phyloP scores from a whole-genome alignment of 768 basidiomycete genomes.

The Suillus fuscotomentosus region DNA sequence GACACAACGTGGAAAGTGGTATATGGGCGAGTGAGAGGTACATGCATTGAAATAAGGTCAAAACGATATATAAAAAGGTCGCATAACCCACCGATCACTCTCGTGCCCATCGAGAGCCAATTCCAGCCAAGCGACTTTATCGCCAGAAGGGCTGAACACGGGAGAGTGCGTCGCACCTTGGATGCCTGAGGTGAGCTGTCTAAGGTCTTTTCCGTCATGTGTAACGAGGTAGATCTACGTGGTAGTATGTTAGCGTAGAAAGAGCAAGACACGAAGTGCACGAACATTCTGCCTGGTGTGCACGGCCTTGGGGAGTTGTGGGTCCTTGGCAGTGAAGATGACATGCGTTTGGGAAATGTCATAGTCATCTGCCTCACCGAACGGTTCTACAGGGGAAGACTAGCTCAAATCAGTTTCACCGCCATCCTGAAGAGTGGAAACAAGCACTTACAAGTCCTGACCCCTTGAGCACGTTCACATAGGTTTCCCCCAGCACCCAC shows the following conservation, averaged over 20 bases:
- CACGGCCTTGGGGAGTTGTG: slow-evolving; percentile 68
- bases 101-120: slow-evolving; percentile 88
- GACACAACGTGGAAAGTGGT: not conserved
- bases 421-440: no score
- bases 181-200: slow-evolving; percentile 76
- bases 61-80: not conserved
- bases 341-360: slow-evolving; percentile 68
- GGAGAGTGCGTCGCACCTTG: slow-evolving; percentile 84
- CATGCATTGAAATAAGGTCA: not conserved
- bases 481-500: slow-evolving; percentile 54
- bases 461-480: slow-evolving; percentile 60
- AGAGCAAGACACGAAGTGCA: not conserved
- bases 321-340: slow-evolving; percentile 86
- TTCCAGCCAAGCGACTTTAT: slow-evolving; percentile 85
- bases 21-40: not conserved
- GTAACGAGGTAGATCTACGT: slow-evolving; percentile 68
- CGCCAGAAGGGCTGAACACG: slow-evolving; percentile 62
- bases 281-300: slow-evolving; percentile 88
- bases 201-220: slow-evolving; percentile 51
- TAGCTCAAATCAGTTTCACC: slow-evolving; percentile 21
- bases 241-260: slow-evolving; percentile 3
- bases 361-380: slow-evolving; percentile 83
- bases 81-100: slow-evolving; percentile 60
- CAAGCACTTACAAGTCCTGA: slow-evolving; percentile 56
- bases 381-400: slow-evolving; percentile 80